Evolutionary conservation across 768 basidiomycete species (phyloP).

Genomic region (Mycena galericulata): DNA sequence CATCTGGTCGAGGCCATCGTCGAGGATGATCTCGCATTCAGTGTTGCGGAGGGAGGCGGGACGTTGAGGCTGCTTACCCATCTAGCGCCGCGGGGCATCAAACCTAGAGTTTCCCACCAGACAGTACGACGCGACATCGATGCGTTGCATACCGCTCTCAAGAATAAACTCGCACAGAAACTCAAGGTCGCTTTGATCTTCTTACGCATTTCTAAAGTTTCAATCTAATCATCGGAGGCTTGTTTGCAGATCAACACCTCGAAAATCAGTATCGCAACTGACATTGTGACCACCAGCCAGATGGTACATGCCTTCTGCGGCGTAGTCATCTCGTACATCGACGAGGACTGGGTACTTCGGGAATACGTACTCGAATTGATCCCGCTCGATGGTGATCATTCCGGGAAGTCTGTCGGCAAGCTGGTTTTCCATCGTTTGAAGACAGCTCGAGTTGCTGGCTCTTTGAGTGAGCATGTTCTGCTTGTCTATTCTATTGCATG

Average conservation of each 20-base stretch:
- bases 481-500: neutral
- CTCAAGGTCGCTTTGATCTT: slow-evolving; percentile 8
- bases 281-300: slow-evolving; percentile 22
- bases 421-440: slow-evolving; percentile 20
- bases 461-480: slow-evolving; percentile 16
- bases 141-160: slow-evolving; percentile 3
- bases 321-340: slow-evolving; percentile 17
- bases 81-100: slow-evolving; percentile 7
- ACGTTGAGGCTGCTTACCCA: slow-evolving; percentile 15
- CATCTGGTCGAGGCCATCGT: slow-evolving; percentile 20
- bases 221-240: neutral
- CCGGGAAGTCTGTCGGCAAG: slow-evolving; percentile 20
- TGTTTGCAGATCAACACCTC: slow-evolving; percentile 17
- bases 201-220: neutral
- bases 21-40: slow-evolving; percentile 21
- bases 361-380: slow-evolving; percentile 21
- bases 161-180: neutral
- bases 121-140: slow-evolving; percentile 17
- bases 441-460: neutral
- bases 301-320: slow-evolving; percentile 27
- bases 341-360: slow-evolving; percentile 13
- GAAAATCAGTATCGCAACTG: slow-evolving; percentile 28
- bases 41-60: slow-evolving; percentile 20
- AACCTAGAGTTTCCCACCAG: slow-evolving; percentile 24
- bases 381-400: slow-evolving; percentile 29